phyloP scores from a whole-genome alignment of 495 filamentous ascomycete genomes.

The Talaromyces borbonicus region DNA sequence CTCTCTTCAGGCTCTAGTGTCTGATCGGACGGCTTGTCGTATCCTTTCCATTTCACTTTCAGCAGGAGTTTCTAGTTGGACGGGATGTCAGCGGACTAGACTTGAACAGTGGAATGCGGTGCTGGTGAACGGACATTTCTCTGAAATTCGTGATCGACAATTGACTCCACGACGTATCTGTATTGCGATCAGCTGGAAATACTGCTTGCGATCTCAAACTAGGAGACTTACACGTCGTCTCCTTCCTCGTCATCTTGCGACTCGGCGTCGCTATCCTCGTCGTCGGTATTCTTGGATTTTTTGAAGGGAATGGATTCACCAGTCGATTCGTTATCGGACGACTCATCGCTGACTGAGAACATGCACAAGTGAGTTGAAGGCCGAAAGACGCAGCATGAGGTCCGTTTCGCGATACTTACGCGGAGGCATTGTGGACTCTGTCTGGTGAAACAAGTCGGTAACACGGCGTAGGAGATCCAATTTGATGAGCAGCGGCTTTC shows the following conservation, averaged over 20 bases:
- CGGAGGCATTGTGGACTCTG: conserved; percentile 3
- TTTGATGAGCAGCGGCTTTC: neutral
- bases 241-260: conserved; percentile 22
- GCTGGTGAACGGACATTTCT: conserved; percentile 21
- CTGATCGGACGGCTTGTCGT: conserved; percentile 40
- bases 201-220: neutral
- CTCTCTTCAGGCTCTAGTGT: conserved; percentile 55
- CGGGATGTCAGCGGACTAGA: neutral
- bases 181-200: conserved; percentile 21
- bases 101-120: neutral
- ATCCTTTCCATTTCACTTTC: conserved; percentile 56
- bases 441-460: neutral
- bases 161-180: conserved; percentile 55
- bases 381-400: neutral
- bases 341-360: conserved; percentile 27
- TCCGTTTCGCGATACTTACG: no score
- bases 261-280: no score
- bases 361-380: neutral
- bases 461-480: conserved; percentile 1
- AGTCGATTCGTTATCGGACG: conserved; percentile 38
- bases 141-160: conserved; percentile 37
- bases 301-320: conserved; percentile 32
- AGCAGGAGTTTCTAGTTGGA: conserved; percentile 31
- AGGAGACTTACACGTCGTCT: conserved; percentile 20
- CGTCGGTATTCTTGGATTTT: conserved; percentile 19